Conservation (phyloP, 805 yeast genomes). For the Teunomyces kruisii region DNA sequence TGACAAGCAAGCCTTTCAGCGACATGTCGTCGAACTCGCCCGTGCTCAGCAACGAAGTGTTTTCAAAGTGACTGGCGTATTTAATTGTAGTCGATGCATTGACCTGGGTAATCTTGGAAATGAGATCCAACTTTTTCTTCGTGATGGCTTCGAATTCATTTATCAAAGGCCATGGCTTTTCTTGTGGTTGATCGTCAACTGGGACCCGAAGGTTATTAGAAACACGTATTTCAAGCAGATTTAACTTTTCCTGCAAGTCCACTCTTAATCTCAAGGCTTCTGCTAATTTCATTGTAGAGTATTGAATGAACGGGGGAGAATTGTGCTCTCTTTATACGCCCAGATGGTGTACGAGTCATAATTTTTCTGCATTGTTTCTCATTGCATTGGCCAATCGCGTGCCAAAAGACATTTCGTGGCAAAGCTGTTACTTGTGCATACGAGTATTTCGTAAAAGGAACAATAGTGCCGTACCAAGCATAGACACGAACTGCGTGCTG, state of each 20-base stretch:
- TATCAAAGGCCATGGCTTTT: neutral
- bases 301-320: too few relatives aligned
- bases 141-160: neutral
- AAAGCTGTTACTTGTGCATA: too few relatives aligned
- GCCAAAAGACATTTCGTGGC: too few relatives aligned
- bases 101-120: neutral
- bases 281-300: constrained; percentile 4
- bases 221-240: neutral
- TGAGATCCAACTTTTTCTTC: neutral
- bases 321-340: too few relatives aligned
- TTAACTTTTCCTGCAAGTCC: neutral
- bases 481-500: too few relatives aligned
- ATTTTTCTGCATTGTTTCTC: too few relatives aligned
- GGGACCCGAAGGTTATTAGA: neutral
- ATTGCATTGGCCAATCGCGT: too few relatives aligned
- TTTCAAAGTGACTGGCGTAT: neutral
- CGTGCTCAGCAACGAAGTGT: neutral
- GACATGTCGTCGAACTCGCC: neutral
- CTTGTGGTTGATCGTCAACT: neutral
- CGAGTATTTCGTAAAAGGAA: too few relatives aligned
- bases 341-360: too few relatives aligned
- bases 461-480: too few relatives aligned
- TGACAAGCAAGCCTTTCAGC: neutral
- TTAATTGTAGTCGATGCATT: neutral
- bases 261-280: neutral